phyloP scores from a whole-genome alignment of 108 stramenopile species.

The Craspedostauros australis region DNA sequence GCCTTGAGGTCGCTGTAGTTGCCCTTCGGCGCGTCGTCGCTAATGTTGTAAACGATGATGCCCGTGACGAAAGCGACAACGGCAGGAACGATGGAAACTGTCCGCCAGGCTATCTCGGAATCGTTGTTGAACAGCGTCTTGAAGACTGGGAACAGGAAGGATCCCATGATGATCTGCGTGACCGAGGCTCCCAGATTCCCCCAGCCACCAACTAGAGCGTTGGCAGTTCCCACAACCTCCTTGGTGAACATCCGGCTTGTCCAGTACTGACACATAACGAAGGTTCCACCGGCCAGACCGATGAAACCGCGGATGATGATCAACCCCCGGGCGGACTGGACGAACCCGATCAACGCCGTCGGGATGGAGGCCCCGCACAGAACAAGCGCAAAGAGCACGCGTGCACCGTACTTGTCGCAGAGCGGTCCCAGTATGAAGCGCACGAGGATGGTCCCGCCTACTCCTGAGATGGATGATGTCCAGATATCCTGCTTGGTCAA shows the following conservation, averaged over 20 bases:
- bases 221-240: slow-evolving; percentile 77
- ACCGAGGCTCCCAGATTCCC: slow-evolving; percentile 81
- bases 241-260: slow-evolving; percentile 67
- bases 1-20: slow-evolving; percentile 59
- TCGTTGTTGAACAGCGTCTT: slow-evolving; percentile 31
- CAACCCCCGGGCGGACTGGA: slow-evolving; percentile 33
- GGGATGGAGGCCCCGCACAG: slow-evolving; percentile 67
- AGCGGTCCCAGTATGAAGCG: slow-evolving; percentile 71
- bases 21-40: slow-evolving; percentile 87
- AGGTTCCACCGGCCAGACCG: slow-evolving; percentile 57
- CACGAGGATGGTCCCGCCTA: slow-evolving; percentile 58
- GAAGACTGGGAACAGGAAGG: slow-evolving; percentile 64
- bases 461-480: slow-evolving; percentile 62
- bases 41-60: slow-evolving; percentile 24
- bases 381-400: slow-evolving; percentile 44
- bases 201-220: slow-evolving; percentile 83
- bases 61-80: slow-evolving; percentile 43
- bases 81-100: slow-evolving; percentile 68
- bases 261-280: slow-evolving; percentile 84
- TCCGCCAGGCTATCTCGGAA: slow-evolving; percentile 49
- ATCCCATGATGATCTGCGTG: slow-evolving; percentile 59
- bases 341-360: slow-evolving; percentile 36
- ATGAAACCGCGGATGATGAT: slow-evolving; percentile 53
- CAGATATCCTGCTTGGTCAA: slow-evolving; percentile 57
- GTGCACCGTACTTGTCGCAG: slow-evolving; percentile 70